These are phyloP conservation scores for Byssochlamys sp. DNA, from an alignment of 2,329 filamentous ascomycete genomes.

Conservation along the genomic window DNA sequence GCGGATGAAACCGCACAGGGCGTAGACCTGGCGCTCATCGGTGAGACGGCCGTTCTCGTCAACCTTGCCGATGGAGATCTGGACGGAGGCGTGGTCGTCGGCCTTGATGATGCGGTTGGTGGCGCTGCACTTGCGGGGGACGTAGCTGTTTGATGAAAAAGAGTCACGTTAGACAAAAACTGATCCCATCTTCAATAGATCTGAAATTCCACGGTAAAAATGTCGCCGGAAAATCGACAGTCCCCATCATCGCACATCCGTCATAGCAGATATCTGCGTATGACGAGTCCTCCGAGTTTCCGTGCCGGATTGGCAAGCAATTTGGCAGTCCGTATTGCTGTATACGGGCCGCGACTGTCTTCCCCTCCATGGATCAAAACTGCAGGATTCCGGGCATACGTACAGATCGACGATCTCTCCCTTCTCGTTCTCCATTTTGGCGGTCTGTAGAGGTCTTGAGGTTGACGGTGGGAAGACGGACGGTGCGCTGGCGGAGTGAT, in stretches of 20 bases:
- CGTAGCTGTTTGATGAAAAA: conserved; percentile 55
- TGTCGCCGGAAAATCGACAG: neutral
- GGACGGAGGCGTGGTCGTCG: conserved; percentile 98
- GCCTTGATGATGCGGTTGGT: conserved; percentile 99
- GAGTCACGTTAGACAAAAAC: neutral
- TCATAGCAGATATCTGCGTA: neutral
- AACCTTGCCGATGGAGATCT: conserved; percentile 94
- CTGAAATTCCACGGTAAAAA: neutral
- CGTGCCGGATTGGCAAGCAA: neutral
- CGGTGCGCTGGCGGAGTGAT: conserved; percentile 15
- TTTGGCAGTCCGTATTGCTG: neutral
- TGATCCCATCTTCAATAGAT: neutral
- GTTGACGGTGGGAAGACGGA: conserved; percentile 25
- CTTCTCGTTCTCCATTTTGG: conserved; percentile 99
- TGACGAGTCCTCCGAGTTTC: neutral
- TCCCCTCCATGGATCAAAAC: conserved; percentile 3
- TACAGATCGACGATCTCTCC: conserved; percentile 99
- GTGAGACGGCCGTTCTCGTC: conserved; percentile 97
- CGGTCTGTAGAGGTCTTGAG: conserved; percentile 25
- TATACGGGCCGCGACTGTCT: neutral
- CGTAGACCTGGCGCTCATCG: conserved; percentile 95
- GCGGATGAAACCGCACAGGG: conserved; percentile 93
- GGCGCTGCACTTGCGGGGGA: conserved; percentile 96
- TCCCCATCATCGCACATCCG: neutral
- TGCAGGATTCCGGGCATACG: conserved; percentile 30